phyloP scores from a whole-genome alignment of 2,329 filamentous ascomycete genomes.

The Hypomyces perniciosus region DNA sequence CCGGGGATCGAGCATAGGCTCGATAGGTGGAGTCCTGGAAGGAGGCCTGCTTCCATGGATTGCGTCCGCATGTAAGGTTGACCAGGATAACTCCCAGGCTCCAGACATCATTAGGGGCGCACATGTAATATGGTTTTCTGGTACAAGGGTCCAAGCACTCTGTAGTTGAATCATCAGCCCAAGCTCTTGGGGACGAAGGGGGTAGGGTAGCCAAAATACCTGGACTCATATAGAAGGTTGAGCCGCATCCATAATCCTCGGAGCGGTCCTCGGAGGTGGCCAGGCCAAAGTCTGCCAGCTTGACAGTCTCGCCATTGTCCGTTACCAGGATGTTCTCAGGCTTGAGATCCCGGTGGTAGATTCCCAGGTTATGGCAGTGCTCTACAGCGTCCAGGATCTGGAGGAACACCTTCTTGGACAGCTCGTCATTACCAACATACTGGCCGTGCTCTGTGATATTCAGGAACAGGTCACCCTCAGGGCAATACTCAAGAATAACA shows the following conservation, averaged over 20 bases:
- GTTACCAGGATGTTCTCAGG: slow-evolving; percentile 96
- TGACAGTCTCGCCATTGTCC: slow-evolving; percentile 81
- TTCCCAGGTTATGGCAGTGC: slow-evolving; percentile 86
- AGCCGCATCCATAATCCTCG: slow-evolving; percentile 94
- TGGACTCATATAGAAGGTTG: slow-evolving; percentile 99
- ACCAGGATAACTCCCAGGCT: slow-evolving; percentile 96
- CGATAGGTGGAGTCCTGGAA: slow-evolving; percentile 91
- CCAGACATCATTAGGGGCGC: slow-evolving; percentile 95
- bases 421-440: slow-evolving; percentile 85
- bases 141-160: slow-evolving; percentile 82
- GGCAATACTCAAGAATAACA: slow-evolving; percentile 94
- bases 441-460: slow-evolving; percentile 95
- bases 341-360: slow-evolving; percentile 97
- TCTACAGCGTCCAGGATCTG: slow-evolving; percentile 96
- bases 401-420: slow-evolving; percentile 82
- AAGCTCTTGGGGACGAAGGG: slow-evolving; percentile 23
- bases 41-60: slow-evolving; percentile 97
- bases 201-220: slow-evolving; percentile 47
- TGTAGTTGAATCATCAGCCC: slow-evolving; percentile 32
- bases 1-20: slow-evolving; percentile 76
- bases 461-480: slow-evolving; percentile 91
- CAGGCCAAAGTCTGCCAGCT: slow-evolving; percentile 95
- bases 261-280: slow-evolving; percentile 79
- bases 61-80: slow-evolving; percentile 94
- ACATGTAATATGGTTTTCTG: slow-evolving; percentile 74